Percentiles rank a stretch among this genome's conserved stretches.
Conservation (phyloP, 2,329 filamentous ascomycete species). For the Drechslera avenae region DNA sequence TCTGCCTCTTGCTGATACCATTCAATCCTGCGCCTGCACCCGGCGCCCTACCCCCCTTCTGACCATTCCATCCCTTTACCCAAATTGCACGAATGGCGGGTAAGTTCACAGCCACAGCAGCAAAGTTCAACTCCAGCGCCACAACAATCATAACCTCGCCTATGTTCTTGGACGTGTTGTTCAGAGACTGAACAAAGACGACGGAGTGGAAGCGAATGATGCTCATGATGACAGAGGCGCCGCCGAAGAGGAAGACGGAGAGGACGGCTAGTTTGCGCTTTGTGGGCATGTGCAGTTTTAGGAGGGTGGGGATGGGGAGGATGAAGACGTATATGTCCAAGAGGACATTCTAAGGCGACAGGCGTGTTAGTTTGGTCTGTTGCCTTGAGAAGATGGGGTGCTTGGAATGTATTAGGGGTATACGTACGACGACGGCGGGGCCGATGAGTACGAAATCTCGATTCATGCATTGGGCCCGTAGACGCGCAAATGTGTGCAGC, state of each 20-base stretch:
- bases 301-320: conserved; percentile 26
- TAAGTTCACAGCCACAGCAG: no score
- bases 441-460: conserved; percentile 35
- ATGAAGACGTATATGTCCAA: conserved; percentile 30
- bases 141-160: no score
- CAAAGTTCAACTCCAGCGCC: no score
- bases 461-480: conserved; percentile 23
- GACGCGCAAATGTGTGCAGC: conserved; percentile 27
- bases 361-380: background rate
- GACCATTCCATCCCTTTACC: no score
- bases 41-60: no score
- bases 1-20: no score
- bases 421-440: conserved; percentile 29
- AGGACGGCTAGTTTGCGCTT: conserved; percentile 29
- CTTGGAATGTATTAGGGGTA: no score
- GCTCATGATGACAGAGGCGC: conserved; percentile 30
- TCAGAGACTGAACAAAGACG: no score
- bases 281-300: conserved; percentile 23
- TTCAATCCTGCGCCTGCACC: no score
- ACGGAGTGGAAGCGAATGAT: conserved; percentile 17
- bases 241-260: conserved; percentile 38
- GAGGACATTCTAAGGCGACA: conserved; percentile 26
- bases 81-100: no score
- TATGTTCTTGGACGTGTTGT: no score
- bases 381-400: no score